A percentile compares a stretch with the other conserved stretches of the same genome.
Evolutionary conservation across 2,329 filamentous ascomycete genomes (phyloP).

Genomic region (Madurella fahalii): DNA sequence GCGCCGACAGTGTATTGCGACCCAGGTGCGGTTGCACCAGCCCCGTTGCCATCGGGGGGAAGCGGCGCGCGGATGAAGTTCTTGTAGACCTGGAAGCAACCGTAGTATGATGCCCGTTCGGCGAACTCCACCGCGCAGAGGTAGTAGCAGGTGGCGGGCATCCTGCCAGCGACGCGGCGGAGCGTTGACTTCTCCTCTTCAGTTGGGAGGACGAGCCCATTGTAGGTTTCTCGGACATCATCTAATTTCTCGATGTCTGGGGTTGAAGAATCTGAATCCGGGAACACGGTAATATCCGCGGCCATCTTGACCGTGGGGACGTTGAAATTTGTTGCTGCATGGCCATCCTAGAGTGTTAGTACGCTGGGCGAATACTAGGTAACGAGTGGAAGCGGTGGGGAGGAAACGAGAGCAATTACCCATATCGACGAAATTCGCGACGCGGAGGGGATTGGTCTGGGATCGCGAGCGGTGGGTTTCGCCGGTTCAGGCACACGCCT

Average conservation of each 20-base stretch:
- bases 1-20: slow-evolving; percentile 53
- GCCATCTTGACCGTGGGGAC: neutral
- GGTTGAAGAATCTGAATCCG: neutral
- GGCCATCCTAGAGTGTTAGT: too few relatives aligned
- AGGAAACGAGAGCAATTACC: too few relatives aligned
- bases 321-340: too few relatives aligned
- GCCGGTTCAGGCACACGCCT: too few relatives aligned
- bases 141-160: slow-evolving; percentile 49
- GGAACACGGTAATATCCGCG: neutral
- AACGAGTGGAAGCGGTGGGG: too few relatives aligned
- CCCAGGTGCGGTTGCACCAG: slow-evolving; percentile 37
- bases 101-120: slow-evolving; percentile 58
- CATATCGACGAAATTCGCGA: too few relatives aligned
- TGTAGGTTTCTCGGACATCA: slow-evolving; percentile 5
- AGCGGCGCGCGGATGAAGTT: slow-evolving; percentile 62
- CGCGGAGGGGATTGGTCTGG: too few relatives aligned
- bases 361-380: too few relatives aligned
- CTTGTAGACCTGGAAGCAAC: slow-evolving; percentile 48
- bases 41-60: slow-evolving; percentile 45
- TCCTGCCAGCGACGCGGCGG: slow-evolving; percentile 47
- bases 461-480: too few relatives aligned
- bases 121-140: slow-evolving; percentile 57
- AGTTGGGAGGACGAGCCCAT: slow-evolving; percentile 49
- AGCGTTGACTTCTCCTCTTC: slow-evolving; percentile 48
- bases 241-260: neutral